phyloP scores from a whole-genome alignment of 139 green algal species.

The Picochlorum sp. region DNA sequence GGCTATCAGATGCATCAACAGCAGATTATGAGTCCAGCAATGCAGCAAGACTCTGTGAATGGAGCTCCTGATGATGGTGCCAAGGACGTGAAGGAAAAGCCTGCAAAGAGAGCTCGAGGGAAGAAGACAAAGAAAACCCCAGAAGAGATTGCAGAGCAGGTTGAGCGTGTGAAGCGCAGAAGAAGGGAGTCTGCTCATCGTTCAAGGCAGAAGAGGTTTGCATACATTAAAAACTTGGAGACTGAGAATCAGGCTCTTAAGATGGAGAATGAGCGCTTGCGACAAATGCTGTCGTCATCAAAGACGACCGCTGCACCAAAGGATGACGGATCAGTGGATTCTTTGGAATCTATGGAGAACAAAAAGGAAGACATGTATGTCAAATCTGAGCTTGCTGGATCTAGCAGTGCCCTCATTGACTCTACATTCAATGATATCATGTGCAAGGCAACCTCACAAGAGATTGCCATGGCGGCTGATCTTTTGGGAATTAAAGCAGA shows the following conservation, averaged over 20 bases:
- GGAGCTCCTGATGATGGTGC: not conserved
- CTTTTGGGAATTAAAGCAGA: no score
- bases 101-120: not conserved
- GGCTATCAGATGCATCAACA: no score
- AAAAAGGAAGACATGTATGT: not conserved
- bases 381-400: no score
- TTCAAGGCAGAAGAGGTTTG: conserved; percentile 19
- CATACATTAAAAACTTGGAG: conserved; percentile 26
- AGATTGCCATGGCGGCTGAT: no score
- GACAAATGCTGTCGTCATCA: conserved; percentile 3
- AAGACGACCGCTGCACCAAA: not conserved
- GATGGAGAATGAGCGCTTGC: conserved; percentile 19
- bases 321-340: not conserved
- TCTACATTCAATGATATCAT: no score
- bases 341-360: not conserved
- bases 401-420: no score
- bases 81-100: not conserved
- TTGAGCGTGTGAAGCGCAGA: conserved; percentile 25
- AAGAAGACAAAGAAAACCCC: not conserved
- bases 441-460: no score
- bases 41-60: no score
- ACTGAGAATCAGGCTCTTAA: conserved; percentile 23
- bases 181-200: conserved; percentile 28
- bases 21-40: no score
- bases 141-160: conserved; percentile 26